phyloP scores from a whole-genome alignment of 805 yeast species.

The Candida tibetensis region DNA sequence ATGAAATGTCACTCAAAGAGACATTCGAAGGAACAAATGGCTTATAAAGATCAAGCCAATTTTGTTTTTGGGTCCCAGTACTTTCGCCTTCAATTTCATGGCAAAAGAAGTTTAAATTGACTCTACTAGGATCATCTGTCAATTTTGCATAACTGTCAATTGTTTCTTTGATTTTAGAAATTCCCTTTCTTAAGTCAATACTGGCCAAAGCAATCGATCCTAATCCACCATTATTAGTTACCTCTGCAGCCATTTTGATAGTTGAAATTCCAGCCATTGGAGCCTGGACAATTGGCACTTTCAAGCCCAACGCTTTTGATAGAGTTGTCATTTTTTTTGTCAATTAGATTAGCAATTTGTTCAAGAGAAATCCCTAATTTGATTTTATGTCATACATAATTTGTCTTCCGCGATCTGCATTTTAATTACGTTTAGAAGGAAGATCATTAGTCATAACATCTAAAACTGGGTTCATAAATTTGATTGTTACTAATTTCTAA shows the following conservation, averaged over 20 bases:
- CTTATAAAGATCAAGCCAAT: slow-evolving; percentile 21
- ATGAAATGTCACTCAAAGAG: neutral
- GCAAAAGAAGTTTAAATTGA: slow-evolving; percentile 49
- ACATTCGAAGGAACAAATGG: slow-evolving; percentile 1
- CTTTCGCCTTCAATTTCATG: slow-evolving; percentile 29
- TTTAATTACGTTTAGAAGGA: no score
- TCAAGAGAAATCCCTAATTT: no score
- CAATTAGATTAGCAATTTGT: no score
- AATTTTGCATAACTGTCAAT: slow-evolving; percentile 14
- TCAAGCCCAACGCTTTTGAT: slow-evolving; percentile 23
- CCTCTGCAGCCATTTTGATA: slow-evolving; percentile 41
- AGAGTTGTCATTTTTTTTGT: neutral
- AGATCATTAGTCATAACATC: no score
- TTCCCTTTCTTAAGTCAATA: slow-evolving; percentile 24
- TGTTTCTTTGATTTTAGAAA: slow-evolving; percentile 11
- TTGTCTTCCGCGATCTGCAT: neutral
- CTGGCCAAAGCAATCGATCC: slow-evolving; percentile 47
- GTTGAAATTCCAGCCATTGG: slow-evolving; percentile 63
- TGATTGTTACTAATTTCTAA: no score
- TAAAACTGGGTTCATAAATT: no score
- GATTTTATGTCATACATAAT: neutral
- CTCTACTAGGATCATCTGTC: slow-evolving; percentile 14
- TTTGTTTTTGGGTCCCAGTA: slow-evolving; percentile 14
- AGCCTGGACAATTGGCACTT: slow-evolving; percentile 48
- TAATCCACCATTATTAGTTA: slow-evolving; percentile 45